phyloP scores from a whole-genome alignment of 495 filamentous ascomycete species.

The Penicillium bialowiezense region DNA sequence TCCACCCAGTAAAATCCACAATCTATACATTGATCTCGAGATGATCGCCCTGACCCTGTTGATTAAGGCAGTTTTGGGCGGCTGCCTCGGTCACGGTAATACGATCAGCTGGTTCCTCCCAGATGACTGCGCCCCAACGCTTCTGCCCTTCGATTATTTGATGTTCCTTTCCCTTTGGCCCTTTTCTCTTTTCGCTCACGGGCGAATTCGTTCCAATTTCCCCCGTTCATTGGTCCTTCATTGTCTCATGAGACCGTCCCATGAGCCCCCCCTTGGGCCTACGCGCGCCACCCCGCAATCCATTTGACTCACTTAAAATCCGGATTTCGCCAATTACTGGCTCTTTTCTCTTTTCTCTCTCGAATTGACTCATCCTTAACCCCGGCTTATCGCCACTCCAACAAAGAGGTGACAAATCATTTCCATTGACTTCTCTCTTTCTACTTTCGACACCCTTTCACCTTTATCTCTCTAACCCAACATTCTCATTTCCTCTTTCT shows the following conservation, averaged over 20 bases:
- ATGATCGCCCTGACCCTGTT: no score
- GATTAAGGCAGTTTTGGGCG: no score
- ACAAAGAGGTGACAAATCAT: not conserved
- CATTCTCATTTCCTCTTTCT: not conserved
- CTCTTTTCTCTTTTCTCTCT: not conserved
- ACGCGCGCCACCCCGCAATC: conserved; percentile 16
- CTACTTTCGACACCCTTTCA: conserved; percentile 28
- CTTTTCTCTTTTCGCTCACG: not conserved
- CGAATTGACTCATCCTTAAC: not conserved
- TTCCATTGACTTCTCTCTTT: conserved; percentile 23
- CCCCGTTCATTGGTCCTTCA: not conserved
- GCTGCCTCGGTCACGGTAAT: no score
- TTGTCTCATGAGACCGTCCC: conserved; percentile 6
- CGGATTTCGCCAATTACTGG: not conserved
- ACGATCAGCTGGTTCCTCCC: conserved; percentile 5
- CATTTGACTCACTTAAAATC: conserved; percentile 3
- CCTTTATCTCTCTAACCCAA: conserved; percentile 20
- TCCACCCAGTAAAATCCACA: no score
- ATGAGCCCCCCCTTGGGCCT: not conserved
- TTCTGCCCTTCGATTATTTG: no score
- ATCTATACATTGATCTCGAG: no score
- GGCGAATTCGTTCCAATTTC: no score
- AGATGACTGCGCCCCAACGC: conserved; percentile 5
- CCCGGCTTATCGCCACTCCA: not conserved
- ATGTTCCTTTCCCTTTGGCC: not conserved